Percentiles rank a stretch among this genome's conserved stretches.
Conservation (phyloP, 345 rosid species). For the Hibiscus mutabilis region DNA sequence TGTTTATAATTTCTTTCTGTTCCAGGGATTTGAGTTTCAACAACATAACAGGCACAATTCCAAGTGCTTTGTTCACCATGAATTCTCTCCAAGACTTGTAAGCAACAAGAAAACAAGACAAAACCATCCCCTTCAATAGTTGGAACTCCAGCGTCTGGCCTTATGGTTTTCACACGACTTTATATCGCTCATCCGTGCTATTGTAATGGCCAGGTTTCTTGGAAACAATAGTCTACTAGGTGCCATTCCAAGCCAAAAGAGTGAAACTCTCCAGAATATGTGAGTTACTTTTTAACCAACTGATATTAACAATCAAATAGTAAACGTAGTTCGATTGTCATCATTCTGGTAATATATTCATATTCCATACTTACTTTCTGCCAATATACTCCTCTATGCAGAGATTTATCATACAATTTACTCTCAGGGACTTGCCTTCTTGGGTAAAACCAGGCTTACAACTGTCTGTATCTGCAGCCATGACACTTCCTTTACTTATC, state of each 20-base stretch:
- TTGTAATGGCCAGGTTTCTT: constrained; percentile 10
- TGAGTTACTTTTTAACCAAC: not conserved
- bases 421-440: constrained; percentile 29
- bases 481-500: not conserved
- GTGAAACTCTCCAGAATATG: not conserved
- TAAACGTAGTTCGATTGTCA: not conserved
- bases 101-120: not conserved
- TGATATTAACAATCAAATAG: too few relatives aligned
- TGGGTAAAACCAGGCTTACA: constrained; percentile 24
- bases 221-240: constrained; percentile 6
- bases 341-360: not conserved
- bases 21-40: not conserved
- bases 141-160: too few relatives aligned
- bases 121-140: too few relatives aligned
- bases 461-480: constrained; percentile 18
- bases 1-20: not conserved
- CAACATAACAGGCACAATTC: not conserved
- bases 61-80: constrained; percentile 23
- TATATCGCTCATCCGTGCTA: too few relatives aligned
- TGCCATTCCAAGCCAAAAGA: constrained; percentile 5
- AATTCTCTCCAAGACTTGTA: constrained; percentile 20
- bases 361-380: not conserved
- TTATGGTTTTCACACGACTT: too few relatives aligned
- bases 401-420: constrained; percentile 26
- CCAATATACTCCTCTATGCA: constrained; percentile 11